Base-by-base conservation (phyloP, 129 eudicot species). In the Tanacetum coccineum region DNA sequence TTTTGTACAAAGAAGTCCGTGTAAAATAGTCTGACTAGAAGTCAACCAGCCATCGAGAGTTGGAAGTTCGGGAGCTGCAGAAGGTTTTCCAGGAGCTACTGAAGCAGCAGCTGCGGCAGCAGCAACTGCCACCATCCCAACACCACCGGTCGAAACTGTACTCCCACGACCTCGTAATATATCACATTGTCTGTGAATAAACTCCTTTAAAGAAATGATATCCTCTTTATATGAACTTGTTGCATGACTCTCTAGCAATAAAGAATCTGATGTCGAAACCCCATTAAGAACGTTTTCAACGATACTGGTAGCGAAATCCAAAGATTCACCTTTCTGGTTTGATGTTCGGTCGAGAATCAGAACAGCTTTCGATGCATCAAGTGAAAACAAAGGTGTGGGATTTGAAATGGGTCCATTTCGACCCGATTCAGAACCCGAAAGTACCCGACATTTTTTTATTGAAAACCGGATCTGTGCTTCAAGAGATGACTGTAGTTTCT, bases 71-170 rank as follows among this genome's bases (percentile, higher is more conserved):
- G 98, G 96, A 58, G 80, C 59, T 39, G 60, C 62, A 28, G 74
- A 42, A 7, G 83, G 62, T 79, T 85, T 92, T 60, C 95, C 87
- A 36, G 98, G 81, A 77, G 94, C 81, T 71, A 80, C 94, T 10
- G 94, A 85, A 58, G 96, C 98, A 2, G 98, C 97, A 3, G 97
- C 98, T 0, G 97, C 95, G 0, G 96, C 96, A 0, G 98, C 98
- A 2, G 98, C 98, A 36, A 84, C 96, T 39, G 94, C 98, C 76
- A 83, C 88, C 98, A 91, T 85, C 17, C 96, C 96, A 45, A 74
- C 96, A 66, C 90, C 90, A 11, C 80, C 87, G 12, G 81, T 82
- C 22, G 85, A 63, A 68, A 77, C 81, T 70, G 69, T 62, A 50
- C 88, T 76, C 36, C 98, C 94, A 67, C 81, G 80, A 58, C 98